phyloP scores from a whole-genome alignment of 768 basidiomycete species.

The Sistotremastrum niveocremeum region DNA sequence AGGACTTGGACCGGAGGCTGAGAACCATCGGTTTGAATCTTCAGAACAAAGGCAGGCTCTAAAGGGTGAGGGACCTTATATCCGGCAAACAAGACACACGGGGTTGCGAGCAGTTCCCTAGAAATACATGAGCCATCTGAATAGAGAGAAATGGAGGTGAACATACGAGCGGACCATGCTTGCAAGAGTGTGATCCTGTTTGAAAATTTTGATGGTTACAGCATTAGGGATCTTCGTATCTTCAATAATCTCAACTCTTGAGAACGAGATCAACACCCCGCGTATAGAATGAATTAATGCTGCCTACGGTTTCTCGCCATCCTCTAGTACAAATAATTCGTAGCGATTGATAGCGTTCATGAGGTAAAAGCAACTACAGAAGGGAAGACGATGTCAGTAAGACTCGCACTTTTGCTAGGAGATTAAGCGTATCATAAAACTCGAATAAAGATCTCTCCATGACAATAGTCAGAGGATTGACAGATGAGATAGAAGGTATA shows the following conservation, averaged over 20 bases:
- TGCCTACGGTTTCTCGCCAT: conserved; percentile 88
- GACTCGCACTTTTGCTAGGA: neutral
- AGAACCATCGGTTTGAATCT: conserved; percentile 88
- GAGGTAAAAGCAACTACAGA: conserved; percentile 2
- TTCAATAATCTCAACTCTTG: conserved; percentile 79
- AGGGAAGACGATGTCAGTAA: neutral
- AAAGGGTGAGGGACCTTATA: conserved; percentile 97
- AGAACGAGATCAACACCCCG: conserved; percentile 3
- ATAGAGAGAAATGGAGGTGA: conserved; percentile 14
- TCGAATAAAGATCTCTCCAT: conserved; percentile 1
- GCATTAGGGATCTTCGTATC: conserved; percentile 98
- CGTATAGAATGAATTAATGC: conserved; percentile 1
- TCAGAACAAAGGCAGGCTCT: conserved; percentile 87
- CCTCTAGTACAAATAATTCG: conserved; percentile 83
- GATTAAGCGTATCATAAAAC: conserved; percentile 2
- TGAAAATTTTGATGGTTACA: conserved; percentile 85
- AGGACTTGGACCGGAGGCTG: conserved; percentile 72
- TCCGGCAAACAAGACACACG: conserved; percentile 85
- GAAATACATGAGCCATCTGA: neutral
- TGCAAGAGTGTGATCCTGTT: conserved; percentile 94
- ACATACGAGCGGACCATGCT: conserved; percentile 93
- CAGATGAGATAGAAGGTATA: conserved; percentile 29
- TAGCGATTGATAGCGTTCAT: conserved; percentile 96
- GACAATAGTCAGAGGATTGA: conserved; percentile 35
- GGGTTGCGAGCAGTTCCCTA: conserved; percentile 84